These are phyloP conservation scores for Pleodorina starrii DNA, from an alignment of 139 green algal species.

Conservation along the genomic window DNA sequence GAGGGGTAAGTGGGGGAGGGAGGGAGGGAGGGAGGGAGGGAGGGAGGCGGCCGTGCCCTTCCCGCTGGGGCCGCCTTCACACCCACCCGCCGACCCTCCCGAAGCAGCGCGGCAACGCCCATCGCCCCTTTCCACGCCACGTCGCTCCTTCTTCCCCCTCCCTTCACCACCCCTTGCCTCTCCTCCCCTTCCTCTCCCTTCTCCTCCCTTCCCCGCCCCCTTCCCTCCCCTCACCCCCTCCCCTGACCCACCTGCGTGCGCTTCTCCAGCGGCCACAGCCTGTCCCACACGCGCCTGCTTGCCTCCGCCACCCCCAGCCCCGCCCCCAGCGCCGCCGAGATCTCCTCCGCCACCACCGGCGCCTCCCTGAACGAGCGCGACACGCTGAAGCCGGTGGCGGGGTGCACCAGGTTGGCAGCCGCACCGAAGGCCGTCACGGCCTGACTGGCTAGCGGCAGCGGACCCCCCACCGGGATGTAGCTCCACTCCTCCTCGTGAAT, in stretches of 20 bases:
- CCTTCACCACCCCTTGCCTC: too few species aligned
- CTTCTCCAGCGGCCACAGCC: conserved; percentile 89
- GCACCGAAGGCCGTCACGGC: conserved; percentile 87
- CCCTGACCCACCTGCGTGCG: conserved; percentile 86
- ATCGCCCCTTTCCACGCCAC: too few species aligned
- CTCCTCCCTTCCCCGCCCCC: too few species aligned
- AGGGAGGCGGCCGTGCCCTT: too few species aligned
- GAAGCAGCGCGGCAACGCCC: too few species aligned
- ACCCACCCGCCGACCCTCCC: too few species aligned
- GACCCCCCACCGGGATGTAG: conserved; percentile 94
- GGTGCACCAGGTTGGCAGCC: conserved; percentile 92
- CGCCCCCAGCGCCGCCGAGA: conserved; percentile 38
- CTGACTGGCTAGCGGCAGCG: conserved; percentile 78
- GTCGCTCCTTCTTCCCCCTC: too few species aligned
- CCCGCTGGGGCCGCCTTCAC: too few species aligned
- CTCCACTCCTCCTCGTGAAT: conserved; percentile 94
- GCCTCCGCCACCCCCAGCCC: conserved; percentile 53
- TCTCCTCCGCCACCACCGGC: conserved; percentile 66
- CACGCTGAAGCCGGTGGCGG: conserved; percentile 79
- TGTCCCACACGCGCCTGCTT: conserved; percentile 78
- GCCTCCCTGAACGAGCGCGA: conserved; percentile 77
- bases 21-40: too few species aligned
- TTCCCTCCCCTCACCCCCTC: too few species aligned
- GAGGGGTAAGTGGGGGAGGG: too few species aligned
- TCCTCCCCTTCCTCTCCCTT: too few species aligned